Percentiles rank a stretch among this genome's conserved stretches.
Evolutionary conservation across 2,329 filamentous ascomycete species (phyloP).

Genomic region (Fonsecaea multimorphosa): DNA sequence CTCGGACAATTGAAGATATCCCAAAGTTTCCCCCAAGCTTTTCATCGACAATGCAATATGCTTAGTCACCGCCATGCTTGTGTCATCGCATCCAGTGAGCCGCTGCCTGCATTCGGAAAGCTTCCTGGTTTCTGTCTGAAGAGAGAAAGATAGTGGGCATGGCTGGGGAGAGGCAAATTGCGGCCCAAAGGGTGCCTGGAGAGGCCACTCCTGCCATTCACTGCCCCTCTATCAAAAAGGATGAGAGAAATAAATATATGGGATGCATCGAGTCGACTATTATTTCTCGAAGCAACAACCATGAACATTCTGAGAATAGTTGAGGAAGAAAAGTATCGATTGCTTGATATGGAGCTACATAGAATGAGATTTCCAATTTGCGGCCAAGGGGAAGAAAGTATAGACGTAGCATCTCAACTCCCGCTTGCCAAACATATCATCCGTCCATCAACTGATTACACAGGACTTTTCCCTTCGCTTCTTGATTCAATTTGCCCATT

Average conservation of each 20-base stretch:
- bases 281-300: no score
- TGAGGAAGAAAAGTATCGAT: no score
- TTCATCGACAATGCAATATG: conserved; percentile 2
- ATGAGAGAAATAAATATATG: no score
- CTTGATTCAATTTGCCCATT: conserved; percentile 13
- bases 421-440: background rate
- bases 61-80: conserved; percentile 26
- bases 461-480: background rate
- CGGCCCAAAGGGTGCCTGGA: background rate
- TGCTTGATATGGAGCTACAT: background rate
- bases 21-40: background rate
- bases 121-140: no score
- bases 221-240: no score
- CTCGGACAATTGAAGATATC: no score
- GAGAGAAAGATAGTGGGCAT: no score
- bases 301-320: no score
- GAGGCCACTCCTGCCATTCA: no score
- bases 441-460: background rate
- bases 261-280: no score
- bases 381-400: background rate
- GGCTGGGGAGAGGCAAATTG: no score
- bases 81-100: conserved; percentile 17
- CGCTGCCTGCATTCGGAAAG: conserved; percentile 18
- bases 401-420: background rate
- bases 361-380: background rate